Percentiles rank a stretch among this genome's conserved stretches.
Conservation (phyloP, 73 alveolate genomes). For the Symbiodinium natans region DNA sequence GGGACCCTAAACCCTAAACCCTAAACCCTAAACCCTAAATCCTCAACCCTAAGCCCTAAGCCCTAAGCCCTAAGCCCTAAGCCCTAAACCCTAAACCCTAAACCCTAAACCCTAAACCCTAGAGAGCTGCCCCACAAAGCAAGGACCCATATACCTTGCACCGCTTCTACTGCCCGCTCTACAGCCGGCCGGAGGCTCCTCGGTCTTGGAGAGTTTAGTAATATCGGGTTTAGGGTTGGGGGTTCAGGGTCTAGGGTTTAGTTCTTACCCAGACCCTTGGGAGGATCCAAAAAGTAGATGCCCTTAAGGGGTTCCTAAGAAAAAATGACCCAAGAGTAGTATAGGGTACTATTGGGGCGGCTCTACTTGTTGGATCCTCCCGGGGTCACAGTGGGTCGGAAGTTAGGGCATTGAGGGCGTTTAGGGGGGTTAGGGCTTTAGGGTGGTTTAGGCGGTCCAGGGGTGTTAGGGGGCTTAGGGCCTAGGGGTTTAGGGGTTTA, state of each 20-base stretch:
- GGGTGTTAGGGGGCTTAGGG: background rate
- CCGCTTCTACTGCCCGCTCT: conserved; percentile 2
- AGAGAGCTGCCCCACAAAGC: background rate
- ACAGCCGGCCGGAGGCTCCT: background rate
- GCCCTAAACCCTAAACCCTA: background rate
- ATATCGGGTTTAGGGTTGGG: too few species aligned
- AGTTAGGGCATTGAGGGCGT: background rate
- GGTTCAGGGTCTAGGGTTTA: too few species aligned
- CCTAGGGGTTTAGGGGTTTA: background rate
- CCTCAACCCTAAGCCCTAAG: background rate
- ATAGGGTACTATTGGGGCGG: too few species aligned
- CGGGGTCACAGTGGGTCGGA: too few species aligned
- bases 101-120: background rate
- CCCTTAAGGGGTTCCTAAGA: too few species aligned
- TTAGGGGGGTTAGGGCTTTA: background rate
- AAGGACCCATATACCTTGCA: background rate
- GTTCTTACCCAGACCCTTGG: too few species aligned
- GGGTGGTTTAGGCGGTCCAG: too few species aligned
- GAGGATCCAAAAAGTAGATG: too few species aligned
- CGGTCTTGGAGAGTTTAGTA: too few species aligned
- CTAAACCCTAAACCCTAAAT: background rate
- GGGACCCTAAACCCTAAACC: background rate
- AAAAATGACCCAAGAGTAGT: too few species aligned
- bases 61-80: background rate
- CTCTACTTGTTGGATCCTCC: too few species aligned